Evolutionary conservation across 1,139 yeast genomes (phyloP).

Genomic region (Suhomyces ambrosiae): DNA sequence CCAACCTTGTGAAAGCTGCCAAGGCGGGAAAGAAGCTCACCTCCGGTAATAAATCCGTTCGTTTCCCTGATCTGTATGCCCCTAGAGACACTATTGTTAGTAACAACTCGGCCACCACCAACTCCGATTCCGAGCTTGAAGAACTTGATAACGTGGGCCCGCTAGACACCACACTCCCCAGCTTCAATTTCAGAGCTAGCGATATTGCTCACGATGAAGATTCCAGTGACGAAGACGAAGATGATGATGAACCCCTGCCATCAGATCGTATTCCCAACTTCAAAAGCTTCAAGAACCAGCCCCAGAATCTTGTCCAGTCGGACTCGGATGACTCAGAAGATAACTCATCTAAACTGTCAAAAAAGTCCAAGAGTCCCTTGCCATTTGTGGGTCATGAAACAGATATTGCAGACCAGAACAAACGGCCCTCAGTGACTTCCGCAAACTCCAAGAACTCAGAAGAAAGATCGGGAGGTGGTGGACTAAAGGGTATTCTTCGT

Average conservation of each 20-base stretch:
- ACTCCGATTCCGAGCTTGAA: constrained; percentile 23
- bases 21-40: constrained; percentile 26
- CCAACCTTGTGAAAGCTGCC: constrained; percentile 37
- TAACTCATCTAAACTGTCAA: constrained; percentile 8
- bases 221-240: constrained; percentile 11
- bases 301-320: constrained; percentile 9
- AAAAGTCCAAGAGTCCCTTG: constrained; percentile 6
- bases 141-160: constrained; percentile 9
- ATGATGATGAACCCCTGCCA: constrained; percentile 12
- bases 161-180: constrained; percentile 20
- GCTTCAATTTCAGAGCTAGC: constrained; percentile 16
- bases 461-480: constrained; percentile 7
- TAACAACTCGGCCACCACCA: constrained; percentile 29
- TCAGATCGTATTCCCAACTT: constrained; percentile 7
- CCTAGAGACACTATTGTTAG: constrained; percentile 31
- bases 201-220: constrained; percentile 12
- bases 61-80: constrained; percentile 34
- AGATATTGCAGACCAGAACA: constrained; percentile 28
- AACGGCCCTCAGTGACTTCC: constrained; percentile 12
- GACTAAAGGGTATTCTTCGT: constrained; percentile 27
- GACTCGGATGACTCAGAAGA: constrained; percentile 16
- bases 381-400: constrained; percentile 9
- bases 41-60: constrained; percentile 23
- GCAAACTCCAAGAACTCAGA: constrained; percentile 10
- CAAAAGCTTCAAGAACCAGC: constrained; percentile 9